These are phyloP conservation scores for Zoysia japonica DNA, from an alignment of 176 grass and related monocot genomes.

Conservation along the genomic window DNA sequence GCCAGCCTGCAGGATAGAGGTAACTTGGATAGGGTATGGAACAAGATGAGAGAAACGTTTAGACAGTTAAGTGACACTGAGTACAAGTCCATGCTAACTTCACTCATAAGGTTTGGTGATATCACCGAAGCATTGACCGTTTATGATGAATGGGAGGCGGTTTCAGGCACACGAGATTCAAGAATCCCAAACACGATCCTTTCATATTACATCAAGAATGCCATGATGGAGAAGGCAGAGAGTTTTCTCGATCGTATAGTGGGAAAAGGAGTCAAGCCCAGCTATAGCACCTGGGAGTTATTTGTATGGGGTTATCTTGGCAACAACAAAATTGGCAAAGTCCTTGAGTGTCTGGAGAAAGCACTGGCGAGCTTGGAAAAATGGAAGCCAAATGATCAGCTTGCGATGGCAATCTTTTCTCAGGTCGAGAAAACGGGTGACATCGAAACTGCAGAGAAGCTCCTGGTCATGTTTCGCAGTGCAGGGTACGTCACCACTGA, in stretches of 20 bases:
- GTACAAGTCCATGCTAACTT: constrained; percentile 82
- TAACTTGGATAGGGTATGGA: constrained; percentile 72
- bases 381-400: constrained; percentile 66
- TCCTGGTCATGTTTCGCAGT: constrained; percentile 60
- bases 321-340: constrained; percentile 46
- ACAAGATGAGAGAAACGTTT: constrained; percentile 58
- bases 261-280: constrained; percentile 55
- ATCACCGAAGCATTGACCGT: constrained; percentile 52
- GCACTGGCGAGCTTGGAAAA: constrained; percentile 69
- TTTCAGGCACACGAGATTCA: constrained; percentile 59
- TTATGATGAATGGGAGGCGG: constrained; percentile 58
- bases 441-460: constrained; percentile 66
- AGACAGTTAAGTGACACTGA: constrained; percentile 66
- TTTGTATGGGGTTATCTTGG: constrained; percentile 64
- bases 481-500: constrained; percentile 65
- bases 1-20: constrained; percentile 61
- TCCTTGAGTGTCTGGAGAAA: constrained; percentile 60
- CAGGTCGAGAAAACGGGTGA: constrained; percentile 51
- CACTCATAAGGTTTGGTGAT: constrained; percentile 63
- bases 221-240: constrained; percentile 54
- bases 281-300: constrained; percentile 78
- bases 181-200: constrained; percentile 73
- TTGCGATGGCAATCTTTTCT: constrained; percentile 42
- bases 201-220: constrained; percentile 69
- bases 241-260: constrained; percentile 44